phyloP scores from a whole-genome alignment of 495 filamentous ascomycete species.

The Tuber umbilicatum region DNA sequence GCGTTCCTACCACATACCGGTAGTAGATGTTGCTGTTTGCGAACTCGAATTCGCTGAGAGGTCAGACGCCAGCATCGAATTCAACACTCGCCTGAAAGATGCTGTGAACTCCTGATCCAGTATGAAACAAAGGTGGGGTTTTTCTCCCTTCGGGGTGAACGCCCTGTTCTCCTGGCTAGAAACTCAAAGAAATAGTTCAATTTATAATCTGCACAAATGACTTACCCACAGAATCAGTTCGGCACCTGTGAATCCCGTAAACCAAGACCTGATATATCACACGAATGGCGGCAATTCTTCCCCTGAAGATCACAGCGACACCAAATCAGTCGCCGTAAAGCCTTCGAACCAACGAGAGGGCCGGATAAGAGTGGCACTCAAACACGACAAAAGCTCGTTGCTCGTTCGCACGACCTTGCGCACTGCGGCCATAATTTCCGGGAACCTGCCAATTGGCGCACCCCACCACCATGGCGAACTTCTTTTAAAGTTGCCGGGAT shows the following conservation, averaged over 20 bases:
- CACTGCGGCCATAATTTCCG: not conserved
- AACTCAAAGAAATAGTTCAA: not conserved
- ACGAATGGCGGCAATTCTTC: constrained; percentile 1
- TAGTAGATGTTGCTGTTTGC: not conserved
- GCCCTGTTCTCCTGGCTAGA: not conserved
- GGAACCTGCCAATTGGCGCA: not conserved
- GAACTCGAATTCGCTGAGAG: constrained; percentile 32
- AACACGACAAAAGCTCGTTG: not conserved
- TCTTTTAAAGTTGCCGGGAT: not conserved
- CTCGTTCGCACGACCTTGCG: not conserved
- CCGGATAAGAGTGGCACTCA: not conserved
- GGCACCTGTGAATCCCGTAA: not conserved
- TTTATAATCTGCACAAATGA: not conserved
- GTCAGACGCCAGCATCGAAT: constrained; percentile 18
- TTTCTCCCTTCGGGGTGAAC: not conserved
- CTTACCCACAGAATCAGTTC: not conserved
- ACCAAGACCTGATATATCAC: constrained; percentile 1
- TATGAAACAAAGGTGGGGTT: not conserved
- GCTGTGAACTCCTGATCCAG: constrained; percentile 1
- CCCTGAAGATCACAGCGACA: not conserved
- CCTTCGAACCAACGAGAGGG: not conserved
- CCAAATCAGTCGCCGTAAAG: not conserved
- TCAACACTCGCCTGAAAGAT: constrained; percentile 8
- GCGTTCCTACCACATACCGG: constrained; percentile 20
- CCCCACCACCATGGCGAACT: not conserved